Evolutionary conservation across 371 early-diverging fungal species (phyloP), one percentile per base, ranked within the genome.

Genomic region (Haplosporangium sp.): DNA sequence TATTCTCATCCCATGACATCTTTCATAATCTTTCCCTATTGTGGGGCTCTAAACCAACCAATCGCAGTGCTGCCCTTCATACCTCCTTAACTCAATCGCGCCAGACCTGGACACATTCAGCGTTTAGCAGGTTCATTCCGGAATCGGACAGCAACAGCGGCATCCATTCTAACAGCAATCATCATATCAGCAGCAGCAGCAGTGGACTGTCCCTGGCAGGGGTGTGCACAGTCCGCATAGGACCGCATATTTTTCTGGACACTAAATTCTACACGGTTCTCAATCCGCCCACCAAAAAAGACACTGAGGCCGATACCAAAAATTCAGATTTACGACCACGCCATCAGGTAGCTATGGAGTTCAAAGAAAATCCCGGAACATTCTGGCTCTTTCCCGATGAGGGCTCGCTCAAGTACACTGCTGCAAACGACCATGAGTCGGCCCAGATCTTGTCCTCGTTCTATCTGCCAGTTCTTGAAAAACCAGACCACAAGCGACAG

Each of bases 201-300:
- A 50, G 54, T n/a, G 60, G 41, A 38, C 48, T 70, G 61, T 70
- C 71, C 59, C 69, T 68, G 40, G 70, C 63, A 52, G 75, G 69
- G 6, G 70, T 75, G 55, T 75, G 69, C 55, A 69, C 75, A 40
- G 66, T 75, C 54, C 63, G 55, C 55, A 69, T 75, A 14, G 75
- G 67, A 38, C 59, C 75, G 10, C 70, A 75, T 37, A 61, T 65
- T 5, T 75, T 69, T 55, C 43, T 75, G 9, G 75, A 75, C 58
- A 75, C 75, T 8, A 75, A 75, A 48, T 75, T 75, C 59, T 75
- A 56, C 55, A 69, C 69, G 9, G 57, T 62, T 14, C 16, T 37
- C 63, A 54, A n/a, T 37, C 60, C 52, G 12, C 42, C 46, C 42
- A 18, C 54, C 50, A 36, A 10, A 45, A 38, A 51, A 29, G 11